These are phyloP conservation scores for Orbilia ellipsospora DNA, from an alignment of 2,329 filamentous ascomycete genomes.

Conservation along the genomic window DNA sequence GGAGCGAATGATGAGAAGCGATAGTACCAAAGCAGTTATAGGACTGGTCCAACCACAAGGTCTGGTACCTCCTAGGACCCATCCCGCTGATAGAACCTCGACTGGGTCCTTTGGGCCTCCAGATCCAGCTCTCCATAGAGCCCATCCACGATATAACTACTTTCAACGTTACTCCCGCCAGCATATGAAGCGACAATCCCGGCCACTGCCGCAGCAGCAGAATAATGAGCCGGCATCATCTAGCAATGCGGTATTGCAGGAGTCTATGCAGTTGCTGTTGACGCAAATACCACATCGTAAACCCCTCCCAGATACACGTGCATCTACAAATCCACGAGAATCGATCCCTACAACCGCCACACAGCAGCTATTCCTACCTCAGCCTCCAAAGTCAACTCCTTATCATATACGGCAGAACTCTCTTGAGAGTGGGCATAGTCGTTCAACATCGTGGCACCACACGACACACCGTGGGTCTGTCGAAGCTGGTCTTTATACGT, in stretches of 20 bases:
- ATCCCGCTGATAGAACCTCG: slow-evolving; percentile 33
- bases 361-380: slow-evolving; percentile 42
- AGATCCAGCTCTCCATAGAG: slow-evolving; percentile 39
- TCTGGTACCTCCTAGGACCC: slow-evolving; percentile 31
- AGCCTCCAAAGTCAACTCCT: slow-evolving; percentile 41
- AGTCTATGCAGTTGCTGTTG: slow-evolving; percentile 39
- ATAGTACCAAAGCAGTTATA: slow-evolving; percentile 46
- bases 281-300: slow-evolving; percentile 37
- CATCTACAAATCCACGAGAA: not conserved
- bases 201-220: not conserved
- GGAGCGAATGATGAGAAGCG: slow-evolving; percentile 44
- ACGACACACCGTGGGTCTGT: slow-evolving; percentile 28
- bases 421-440: slow-evolving; percentile 11
- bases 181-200: slow-evolving; percentile 26
- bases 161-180: slow-evolving; percentile 51
- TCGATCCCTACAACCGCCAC: slow-evolving; percentile 6
- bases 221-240: not conserved
- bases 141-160: slow-evolving; percentile 48
- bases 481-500: slow-evolving; percentile 22
- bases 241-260: slow-evolving; percentile 9
- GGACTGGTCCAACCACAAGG: slow-evolving; percentile 47
- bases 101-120: slow-evolving; percentile 39
- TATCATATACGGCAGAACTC: slow-evolving; percentile 45
- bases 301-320: not conserved
- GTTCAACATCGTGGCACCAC: slow-evolving; percentile 42